Evolutionary conservation across 768 basidiomycete species (phyloP), one percentile per base, ranked within the genome.

Genomic region (Paxillus rubicundulus): DNA sequence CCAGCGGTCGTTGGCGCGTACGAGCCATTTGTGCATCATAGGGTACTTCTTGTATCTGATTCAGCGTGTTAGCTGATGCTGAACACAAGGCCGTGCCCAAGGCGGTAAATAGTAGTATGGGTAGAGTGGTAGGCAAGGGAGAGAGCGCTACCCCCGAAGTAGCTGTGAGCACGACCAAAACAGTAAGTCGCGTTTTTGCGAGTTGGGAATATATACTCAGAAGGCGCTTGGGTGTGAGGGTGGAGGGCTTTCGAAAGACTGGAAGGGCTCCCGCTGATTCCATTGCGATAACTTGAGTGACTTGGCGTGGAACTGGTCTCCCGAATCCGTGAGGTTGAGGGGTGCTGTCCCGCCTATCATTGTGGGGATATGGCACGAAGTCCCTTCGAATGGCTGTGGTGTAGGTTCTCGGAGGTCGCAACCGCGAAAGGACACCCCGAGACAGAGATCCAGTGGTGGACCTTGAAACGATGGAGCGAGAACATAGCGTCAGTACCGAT

Each of bases 11-110:
- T 49, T 78, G 85, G 28, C 95, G 82, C 0, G 97, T 98, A 42
- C 97, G 82, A 0, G 85, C 79, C 87, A 98, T 98, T 66, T 99
- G 97, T 0, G 97, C 95, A 63, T 99, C 97, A 58, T 93, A 91
- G 0, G 97, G 97, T 7, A 91, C 77, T 71, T 99, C 97, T 63
- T 94, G 87, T 3, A 98, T 74, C 68, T 99, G 93, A 71, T 99
- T 99, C 61, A 97, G 77, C 2, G 96, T 80, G 66, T 98, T 98
- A 27, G 97, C 97, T 0, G 94, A 90, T 3, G 93, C 92, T 5
- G 89, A 87, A 67, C 94, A 97, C 39, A 99, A 78, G 0, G 87
- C 83, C 0, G 95, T 98, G 37, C 97, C 97, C 24, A 89, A 64
- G 0, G 95, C 92, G 0, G 95, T 90, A 14, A 89, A 84, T 4